Conservation (phyloP, 768 basidiomycete species). For the Hemileccinum rubropunctum region DNA sequence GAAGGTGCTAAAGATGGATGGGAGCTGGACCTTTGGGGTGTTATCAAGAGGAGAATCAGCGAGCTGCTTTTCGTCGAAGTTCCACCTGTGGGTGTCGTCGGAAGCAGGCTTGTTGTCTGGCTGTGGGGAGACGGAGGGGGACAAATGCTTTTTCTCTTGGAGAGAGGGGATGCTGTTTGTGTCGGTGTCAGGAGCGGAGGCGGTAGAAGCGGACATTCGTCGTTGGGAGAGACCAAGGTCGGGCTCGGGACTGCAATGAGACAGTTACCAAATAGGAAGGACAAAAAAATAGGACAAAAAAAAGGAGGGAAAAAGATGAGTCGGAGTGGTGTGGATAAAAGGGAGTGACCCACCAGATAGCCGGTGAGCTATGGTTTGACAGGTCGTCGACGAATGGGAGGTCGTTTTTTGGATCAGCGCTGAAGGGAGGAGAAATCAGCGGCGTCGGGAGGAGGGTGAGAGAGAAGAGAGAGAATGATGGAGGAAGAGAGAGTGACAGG, state of each 20-base stretch:
- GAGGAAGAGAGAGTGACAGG: conserved; percentile 14
- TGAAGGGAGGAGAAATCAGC: conserved; percentile 9
- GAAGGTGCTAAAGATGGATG: conserved; percentile 70
- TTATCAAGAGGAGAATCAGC: conserved; percentile 42
- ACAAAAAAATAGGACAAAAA: too few species aligned
- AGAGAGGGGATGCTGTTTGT: conserved; percentile 52
- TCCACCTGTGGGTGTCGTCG: conserved; percentile 25
- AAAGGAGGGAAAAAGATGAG: conserved; percentile 16
- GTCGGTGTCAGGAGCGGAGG: conserved; percentile 65
- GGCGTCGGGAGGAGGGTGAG: background rate
- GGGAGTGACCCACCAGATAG: conserved; percentile 41
- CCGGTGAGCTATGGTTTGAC: conserved; percentile 45
- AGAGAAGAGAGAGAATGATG: too few species aligned
- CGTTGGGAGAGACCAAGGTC: conserved; percentile 54
- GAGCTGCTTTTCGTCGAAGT: conserved; percentile 38
- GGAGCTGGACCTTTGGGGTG: conserved; percentile 58
- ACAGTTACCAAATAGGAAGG: conserved; percentile 12
- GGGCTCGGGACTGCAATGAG: conserved; percentile 36
- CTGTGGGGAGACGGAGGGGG: conserved; percentile 49
- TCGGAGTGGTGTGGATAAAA: too few species aligned
- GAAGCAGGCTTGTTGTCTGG: conserved; percentile 44
- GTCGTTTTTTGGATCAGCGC: conserved; percentile 42
- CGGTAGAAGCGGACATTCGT: conserved; percentile 77
- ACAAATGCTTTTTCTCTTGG: conserved; percentile 57
- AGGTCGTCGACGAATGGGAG: conserved; percentile 44